Percentiles rank a stretch among this genome's conserved stretches.
These are phyloP conservation scores for Bipolaris gigantea DNA, from an alignment of 2,329 filamentous ascomycete species.

Conservation along the genomic window DNA sequence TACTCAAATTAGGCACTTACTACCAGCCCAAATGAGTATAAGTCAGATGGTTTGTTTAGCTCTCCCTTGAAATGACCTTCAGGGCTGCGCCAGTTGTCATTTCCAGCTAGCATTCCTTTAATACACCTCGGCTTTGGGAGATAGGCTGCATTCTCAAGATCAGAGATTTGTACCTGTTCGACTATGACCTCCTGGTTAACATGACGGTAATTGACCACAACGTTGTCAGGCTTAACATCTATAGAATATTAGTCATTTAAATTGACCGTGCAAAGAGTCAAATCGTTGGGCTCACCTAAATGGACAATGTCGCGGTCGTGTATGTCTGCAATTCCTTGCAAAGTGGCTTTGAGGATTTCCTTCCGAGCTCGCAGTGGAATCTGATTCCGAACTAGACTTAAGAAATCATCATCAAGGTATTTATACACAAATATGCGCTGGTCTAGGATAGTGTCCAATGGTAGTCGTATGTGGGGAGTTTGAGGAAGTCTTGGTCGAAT, in stretches of 20 bases:
- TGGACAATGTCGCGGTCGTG: slow-evolving; percentile 32
- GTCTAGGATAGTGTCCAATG: slow-evolving; percentile 22
- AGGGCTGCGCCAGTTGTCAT: slow-evolving; percentile 40
- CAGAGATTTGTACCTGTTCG: slow-evolving; percentile 29
- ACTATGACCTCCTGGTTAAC: slow-evolving; percentile 14
- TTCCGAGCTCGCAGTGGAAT: slow-evolving; percentile 20
- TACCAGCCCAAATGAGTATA: slow-evolving; percentile 36
- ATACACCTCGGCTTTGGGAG: slow-evolving; percentile 37
- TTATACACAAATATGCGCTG: slow-evolving; percentile 28
- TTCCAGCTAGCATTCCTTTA: slow-evolving; percentile 34
- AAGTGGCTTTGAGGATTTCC: slow-evolving; percentile 30
- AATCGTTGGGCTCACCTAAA: slow-evolving; percentile 12
- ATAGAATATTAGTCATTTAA: slow-evolving; percentile 9
- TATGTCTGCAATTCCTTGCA: slow-evolving; percentile 30
- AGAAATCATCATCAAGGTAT: slow-evolving; percentile 25
- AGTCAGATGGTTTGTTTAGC: slow-evolving; percentile 34
- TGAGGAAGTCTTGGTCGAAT: slow-evolving; percentile 28
- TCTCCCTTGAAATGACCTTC: slow-evolving; percentile 32
- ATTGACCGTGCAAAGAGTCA: slow-evolving; percentile 1
- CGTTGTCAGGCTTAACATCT: slow-evolving; percentile 39
- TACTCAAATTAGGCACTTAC: slow-evolving; percentile 19
- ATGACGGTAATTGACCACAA: slow-evolving; percentile 28
- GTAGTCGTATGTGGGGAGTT: slow-evolving; percentile 22
- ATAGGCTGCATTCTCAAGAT: slow-evolving; percentile 43
- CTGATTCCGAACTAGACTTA: slow-evolving; percentile 18